These are phyloP conservation scores for Helicocarpus griseus DNA, from an alignment of 2,329 filamentous ascomycete genomes.

Conservation along the genomic window DNA sequence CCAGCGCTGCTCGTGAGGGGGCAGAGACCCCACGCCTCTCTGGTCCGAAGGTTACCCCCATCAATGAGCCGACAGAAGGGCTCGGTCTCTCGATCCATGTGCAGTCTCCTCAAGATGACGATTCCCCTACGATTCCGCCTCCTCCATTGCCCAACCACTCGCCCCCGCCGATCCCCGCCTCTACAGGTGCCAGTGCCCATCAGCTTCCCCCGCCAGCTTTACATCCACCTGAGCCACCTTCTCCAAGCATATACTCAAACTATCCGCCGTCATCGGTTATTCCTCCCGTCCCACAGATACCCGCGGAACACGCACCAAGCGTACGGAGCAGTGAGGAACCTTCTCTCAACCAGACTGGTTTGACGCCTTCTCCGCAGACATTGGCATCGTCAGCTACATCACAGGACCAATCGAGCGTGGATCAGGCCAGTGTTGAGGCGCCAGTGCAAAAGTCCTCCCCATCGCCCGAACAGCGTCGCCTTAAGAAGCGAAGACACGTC, in stretches of 20 bases:
- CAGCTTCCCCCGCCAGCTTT: neutral
- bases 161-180: constrained; percentile 31
- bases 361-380: constrained; percentile 22
- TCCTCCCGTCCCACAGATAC: constrained; percentile 7
- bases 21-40: constrained; percentile 20
- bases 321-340: constrained; percentile 29
- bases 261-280: constrained; percentile 9
- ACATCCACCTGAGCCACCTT: constrained; percentile 9
- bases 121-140: constrained; percentile 21
- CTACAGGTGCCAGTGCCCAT: constrained; percentile 7
- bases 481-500: constrained; percentile 71
- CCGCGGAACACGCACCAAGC: constrained; percentile 13
- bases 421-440: constrained; percentile 16
- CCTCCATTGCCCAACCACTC: constrained; percentile 34
- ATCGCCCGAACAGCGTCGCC: constrained; percentile 40
- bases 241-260: constrained; percentile 18
- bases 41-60: constrained; percentile 10
- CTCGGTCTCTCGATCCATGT: constrained; percentile 38
- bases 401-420: constrained; percentile 22
- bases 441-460: constrained; percentile 18
- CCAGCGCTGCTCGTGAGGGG: constrained; percentile 11
- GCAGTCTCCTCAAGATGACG: constrained; percentile 21
- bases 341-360: constrained; percentile 22
- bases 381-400: constrained; percentile 30
- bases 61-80: constrained; percentile 23